Base-by-base conservation (phyloP, 2,329 filamentous ascomycete species). In the Trichoderma polysporum region DNA sequence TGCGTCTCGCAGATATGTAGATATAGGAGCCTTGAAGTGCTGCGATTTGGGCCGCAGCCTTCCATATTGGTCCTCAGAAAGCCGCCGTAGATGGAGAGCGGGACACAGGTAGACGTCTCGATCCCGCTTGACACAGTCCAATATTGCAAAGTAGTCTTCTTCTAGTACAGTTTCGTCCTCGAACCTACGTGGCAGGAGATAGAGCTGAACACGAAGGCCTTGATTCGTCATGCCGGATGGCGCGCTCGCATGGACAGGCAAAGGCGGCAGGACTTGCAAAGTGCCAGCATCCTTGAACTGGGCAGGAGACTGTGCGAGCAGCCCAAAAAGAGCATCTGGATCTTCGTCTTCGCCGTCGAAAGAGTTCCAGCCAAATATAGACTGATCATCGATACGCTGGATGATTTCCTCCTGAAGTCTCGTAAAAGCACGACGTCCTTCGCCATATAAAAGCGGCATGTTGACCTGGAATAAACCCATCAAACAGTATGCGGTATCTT, bases 361-460 rank as follows among this genome's bases (percentile, higher is more conserved):
- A 7, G 53, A 45, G 31, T 58, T 63, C 70, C 71, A 73, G 12
- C 69, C 70, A 35, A 73, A 69, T n/a, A 70, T 58, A 25, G 66
- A 73, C 58, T 71, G 66, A 25, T 71, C 69, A 5, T 66, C 69
- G 7, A 64, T 65, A 15, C 61, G 56, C 41, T 67, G 35, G 50
- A 70, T 62, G 12, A 69, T 67, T 29, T 68, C 66, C 27, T 68
- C 68, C 4, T 70, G 69, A 19, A 70, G 62, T 12, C 68, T 39
- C 5, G 47, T 58, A 31, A 70, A 70, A 15, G 68, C 68, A 8
- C 58, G 54, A 1, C 25, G 39, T 0, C 69, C 68, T 41, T 72
- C 70, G 3, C 70, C 70, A 49, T 71, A 71, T 4, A 72, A 50
- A 53, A 71, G 68, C 15, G 71, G 68, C 70, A 72, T 69, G 66